A percentile compares a stretch with the other conserved stretches of the same genome.
phyloP scores from a whole-genome alignment of 1,284 basidiomycete species.

The Cutaneotrichosporon sp. region DNA sequence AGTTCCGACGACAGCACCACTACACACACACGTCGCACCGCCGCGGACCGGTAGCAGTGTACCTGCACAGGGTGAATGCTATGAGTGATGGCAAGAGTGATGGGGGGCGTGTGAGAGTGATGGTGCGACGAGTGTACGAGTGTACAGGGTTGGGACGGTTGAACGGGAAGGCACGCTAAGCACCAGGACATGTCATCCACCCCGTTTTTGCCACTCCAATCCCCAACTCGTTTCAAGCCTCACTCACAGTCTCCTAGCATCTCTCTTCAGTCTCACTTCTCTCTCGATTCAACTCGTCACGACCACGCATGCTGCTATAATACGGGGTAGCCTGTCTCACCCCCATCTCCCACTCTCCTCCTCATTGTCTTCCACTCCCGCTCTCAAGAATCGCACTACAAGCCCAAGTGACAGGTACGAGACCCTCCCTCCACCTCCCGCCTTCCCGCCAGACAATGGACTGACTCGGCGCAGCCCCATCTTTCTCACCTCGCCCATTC shows the following conservation, averaged over 20 bases:
- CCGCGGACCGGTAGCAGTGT: no score
- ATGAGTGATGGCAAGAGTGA: neutral
- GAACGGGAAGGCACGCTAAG: neutral
- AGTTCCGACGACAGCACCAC: no score
- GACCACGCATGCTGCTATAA: neutral
- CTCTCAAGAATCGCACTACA: no score
- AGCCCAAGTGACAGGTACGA: neutral
- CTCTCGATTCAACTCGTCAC: conserved; percentile 1
- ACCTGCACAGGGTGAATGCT: no score
- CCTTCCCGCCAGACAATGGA: neutral
- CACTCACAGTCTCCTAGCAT: no score
- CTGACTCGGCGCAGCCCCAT: neutral
- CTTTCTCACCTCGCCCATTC: no score
- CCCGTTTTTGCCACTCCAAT: neutral
- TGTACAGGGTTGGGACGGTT: neutral
- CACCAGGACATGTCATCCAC: neutral
- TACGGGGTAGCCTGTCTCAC: neutral
- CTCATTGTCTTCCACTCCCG: neutral
- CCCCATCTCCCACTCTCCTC: neutral
- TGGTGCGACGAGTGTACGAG: neutral
- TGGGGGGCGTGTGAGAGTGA: neutral
- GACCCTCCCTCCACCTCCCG: neutral
- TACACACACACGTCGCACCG: no score
- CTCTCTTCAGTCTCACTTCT: neutral
- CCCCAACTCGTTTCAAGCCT: neutral